Conservation (phyloP, 108 stramenopile genomes). For the Cyclostephanos invisitatus region DNA sequence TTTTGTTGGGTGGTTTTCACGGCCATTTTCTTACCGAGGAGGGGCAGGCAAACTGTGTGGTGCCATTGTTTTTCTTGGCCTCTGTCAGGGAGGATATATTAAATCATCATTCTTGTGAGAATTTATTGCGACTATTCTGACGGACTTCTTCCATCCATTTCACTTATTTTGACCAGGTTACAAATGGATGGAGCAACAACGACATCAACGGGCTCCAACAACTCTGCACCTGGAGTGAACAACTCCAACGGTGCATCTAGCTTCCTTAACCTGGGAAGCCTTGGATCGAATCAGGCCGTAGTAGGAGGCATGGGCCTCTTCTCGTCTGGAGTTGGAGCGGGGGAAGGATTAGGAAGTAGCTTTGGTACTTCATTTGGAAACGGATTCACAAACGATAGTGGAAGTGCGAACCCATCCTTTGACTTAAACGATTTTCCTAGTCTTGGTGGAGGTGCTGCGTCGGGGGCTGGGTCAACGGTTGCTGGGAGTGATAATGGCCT, state of each 20-base stretch:
- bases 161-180: not conserved
- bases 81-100: too few relatives aligned
- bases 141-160: not conserved
- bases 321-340: slow-evolving; percentile 10
- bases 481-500: slow-evolving; percentile 56
- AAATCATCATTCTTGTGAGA: too few relatives aligned
- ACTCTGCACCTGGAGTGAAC: slow-evolving; percentile 16
- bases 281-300: slow-evolving; percentile 19
- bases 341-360: slow-evolving; percentile 23
- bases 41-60: too few relatives aligned
- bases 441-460: slow-evolving; percentile 59
- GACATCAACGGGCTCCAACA: slow-evolving; percentile 29
- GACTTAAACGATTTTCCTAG: slow-evolving; percentile 89
- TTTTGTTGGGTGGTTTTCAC: too few relatives aligned
- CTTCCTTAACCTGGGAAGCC: slow-evolving; percentile 26
- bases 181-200: slow-evolving; percentile 37
- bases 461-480: slow-evolving; percentile 33
- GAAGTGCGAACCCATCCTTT: slow-evolving; percentile 51
- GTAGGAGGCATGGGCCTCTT: slow-evolving; percentile 36
- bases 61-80: too few relatives aligned
- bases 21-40: too few relatives aligned
- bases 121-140: not conserved
- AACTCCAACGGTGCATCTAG: slow-evolving; percentile 21
- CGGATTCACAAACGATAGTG: slow-evolving; percentile 38
- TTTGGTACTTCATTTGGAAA: slow-evolving; percentile 41